Percentiles rank a stretch among this genome's conserved stretches.
Conservation (phyloP, 176 grass and related monocot species). For the Phragmites australis region DNA sequence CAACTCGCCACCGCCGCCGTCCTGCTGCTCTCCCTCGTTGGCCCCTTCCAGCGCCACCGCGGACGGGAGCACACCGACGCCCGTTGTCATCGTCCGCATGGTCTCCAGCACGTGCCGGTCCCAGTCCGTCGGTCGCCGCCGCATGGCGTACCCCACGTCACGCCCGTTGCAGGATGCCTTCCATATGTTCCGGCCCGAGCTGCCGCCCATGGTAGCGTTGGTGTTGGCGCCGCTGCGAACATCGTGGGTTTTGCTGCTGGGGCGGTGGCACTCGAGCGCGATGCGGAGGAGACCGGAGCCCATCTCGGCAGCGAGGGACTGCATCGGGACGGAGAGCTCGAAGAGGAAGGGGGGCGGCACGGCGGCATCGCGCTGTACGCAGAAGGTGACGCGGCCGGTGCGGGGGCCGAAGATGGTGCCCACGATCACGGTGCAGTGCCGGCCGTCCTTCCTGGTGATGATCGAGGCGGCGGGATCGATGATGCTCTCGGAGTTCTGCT, state of each 20-base stretch:
- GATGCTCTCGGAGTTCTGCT: conserved; percentile 48
- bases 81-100: conserved; percentile 46
- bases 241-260: background rate
- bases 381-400: conserved; percentile 49
- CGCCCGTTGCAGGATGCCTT: conserved; percentile 57
- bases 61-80: conserved; percentile 44
- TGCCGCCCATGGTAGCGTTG: background rate
- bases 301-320: conserved; percentile 53
- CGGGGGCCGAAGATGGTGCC: conserved; percentile 65
- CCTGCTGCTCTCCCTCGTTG: background rate
- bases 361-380: conserved; percentile 62
- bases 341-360: conserved; percentile 58
- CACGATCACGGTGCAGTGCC: conserved; percentile 47
- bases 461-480: conserved; percentile 53
- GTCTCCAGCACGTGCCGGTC: conserved; percentile 47
- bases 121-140: conserved; percentile 39
- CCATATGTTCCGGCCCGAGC: conserved; percentile 26
- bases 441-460: conserved; percentile 8
- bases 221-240: background rate
- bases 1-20: background rate
- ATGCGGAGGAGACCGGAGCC: conserved; percentile 49
- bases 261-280: conserved; percentile 59
- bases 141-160: conserved; percentile 40
- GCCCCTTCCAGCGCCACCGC: background rate
- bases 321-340: conserved; percentile 55